Conservation (phyloP, 495 filamentous ascomycete species). For the Xylaria nigripes region DNA sequence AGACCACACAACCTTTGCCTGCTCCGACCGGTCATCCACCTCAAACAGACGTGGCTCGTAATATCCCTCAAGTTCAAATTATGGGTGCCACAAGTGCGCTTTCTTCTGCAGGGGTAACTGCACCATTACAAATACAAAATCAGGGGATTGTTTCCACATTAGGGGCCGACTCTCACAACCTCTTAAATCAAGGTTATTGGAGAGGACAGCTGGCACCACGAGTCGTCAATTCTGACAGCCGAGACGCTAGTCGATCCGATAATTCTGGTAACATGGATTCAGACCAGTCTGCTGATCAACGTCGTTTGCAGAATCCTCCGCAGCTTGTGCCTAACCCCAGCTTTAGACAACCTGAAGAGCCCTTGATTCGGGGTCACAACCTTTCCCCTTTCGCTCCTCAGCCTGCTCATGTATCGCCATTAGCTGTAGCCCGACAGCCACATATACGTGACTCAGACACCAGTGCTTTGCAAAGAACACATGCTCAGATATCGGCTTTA, state of each 20-base stretch:
- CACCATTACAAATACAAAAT: slow-evolving; percentile 10
- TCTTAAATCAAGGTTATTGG: slow-evolving; percentile 5
- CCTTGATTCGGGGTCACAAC: slow-evolving; percentile 38
- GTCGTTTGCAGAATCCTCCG: slow-evolving; percentile 26
- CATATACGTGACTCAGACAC: slow-evolving; percentile 36
- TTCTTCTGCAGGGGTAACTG: slow-evolving; percentile 9
- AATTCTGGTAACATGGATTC: slow-evolving; percentile 34
- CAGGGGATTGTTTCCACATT: slow-evolving; percentile 4
- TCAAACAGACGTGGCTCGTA: not conserved
- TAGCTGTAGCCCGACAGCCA: slow-evolving; percentile 56
- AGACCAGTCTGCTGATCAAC: slow-evolving; percentile 27
- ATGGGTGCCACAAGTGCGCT: not conserved
- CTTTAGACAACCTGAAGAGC: slow-evolving; percentile 25
- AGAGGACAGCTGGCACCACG: slow-evolving; percentile 18
- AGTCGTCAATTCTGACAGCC: slow-evolving; percentile 29
- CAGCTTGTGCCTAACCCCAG: slow-evolving; percentile 28
- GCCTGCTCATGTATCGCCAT: slow-evolving; percentile 70
- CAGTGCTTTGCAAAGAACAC: slow-evolving; percentile 26
- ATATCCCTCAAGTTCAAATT: not conserved
- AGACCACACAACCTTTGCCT: slow-evolving; percentile 9
- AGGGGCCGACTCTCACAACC: not conserved
- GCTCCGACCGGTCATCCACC: slow-evolving; percentile 2
- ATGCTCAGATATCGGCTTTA: slow-evolving; percentile 44
- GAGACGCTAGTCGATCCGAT: slow-evolving; percentile 32
- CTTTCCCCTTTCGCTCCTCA: slow-evolving; percentile 72